Evolutionary conservation across 1,139 yeast genomes (phyloP).

Genomic region (Hemisphaericaspora lyxosophila): DNA sequence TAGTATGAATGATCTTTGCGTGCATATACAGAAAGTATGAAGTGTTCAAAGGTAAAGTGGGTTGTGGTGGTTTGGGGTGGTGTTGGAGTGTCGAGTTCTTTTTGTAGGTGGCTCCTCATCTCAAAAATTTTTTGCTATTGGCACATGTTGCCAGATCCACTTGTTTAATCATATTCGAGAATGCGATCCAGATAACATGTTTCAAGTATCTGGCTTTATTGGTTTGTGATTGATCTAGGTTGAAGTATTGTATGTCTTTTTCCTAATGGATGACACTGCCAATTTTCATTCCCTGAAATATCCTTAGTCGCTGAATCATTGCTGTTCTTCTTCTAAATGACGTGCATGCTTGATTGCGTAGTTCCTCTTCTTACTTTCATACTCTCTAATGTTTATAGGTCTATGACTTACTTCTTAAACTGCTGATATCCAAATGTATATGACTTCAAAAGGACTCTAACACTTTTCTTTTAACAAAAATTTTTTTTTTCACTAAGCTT

Average conservation of each 20-base stretch:
- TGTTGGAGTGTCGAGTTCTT: too few species aligned
- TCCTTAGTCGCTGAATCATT: neutral
- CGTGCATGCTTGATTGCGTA: too few species aligned
- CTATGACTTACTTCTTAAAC: constrained; percentile 8
- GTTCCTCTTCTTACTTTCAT: neutral
- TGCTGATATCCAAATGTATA: constrained; percentile 10
- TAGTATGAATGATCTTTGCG: constrained; percentile 7
- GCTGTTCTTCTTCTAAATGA: too few species aligned
- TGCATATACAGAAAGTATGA: neutral
- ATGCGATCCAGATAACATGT: too few species aligned
- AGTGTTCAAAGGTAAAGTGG: neutral
- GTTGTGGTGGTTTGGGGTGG: too few species aligned
- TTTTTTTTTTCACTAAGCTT: constrained; percentile 8
- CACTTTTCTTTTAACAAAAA: constrained; percentile 2
- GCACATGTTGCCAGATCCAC: too few species aligned
- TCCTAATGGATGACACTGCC: too few species aligned
- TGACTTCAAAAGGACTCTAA: neutral
- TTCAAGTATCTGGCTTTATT: too few species aligned
- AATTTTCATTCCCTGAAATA: too few species aligned
- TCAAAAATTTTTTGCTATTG: neutral
- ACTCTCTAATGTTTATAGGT: neutral
- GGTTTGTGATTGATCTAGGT: too few species aligned
- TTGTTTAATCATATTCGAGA: too few species aligned
- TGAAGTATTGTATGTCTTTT: too few species aligned
- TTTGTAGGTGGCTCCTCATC: constrained; percentile 4